Evolutionary conservation across 805 yeast genomes (phyloP).

Genomic region (Isabelozyma rhagii): DNA sequence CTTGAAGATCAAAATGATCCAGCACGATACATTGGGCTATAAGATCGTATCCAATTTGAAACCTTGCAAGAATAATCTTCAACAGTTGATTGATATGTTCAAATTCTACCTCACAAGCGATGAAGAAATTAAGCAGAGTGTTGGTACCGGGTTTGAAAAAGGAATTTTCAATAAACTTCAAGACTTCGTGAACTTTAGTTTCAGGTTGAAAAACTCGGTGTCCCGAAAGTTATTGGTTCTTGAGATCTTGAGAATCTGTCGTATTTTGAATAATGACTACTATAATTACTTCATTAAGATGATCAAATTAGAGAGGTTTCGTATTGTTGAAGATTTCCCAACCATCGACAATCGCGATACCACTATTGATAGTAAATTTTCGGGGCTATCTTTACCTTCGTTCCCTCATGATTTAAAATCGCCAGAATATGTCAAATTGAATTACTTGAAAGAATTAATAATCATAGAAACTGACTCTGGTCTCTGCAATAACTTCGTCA

Average conservation of each 20-base stretch:
- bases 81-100: constrained; percentile 29
- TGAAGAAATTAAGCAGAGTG: constrained; percentile 47
- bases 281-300: constrained; percentile 21
- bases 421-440: constrained; percentile 30
- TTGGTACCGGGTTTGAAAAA: constrained; percentile 53
- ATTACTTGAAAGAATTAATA: constrained; percentile 38
- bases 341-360: constrained; percentile 61
- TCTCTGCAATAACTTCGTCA: constrained; percentile 19
- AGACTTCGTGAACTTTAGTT: constrained; percentile 62
- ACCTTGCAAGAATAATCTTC: constrained; percentile 42
- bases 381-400: neutral
- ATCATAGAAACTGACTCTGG: constrained; percentile 29
- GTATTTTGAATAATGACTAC: constrained; percentile 31
- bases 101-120: constrained; percentile 54
- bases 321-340: constrained; percentile 5
- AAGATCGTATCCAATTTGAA: constrained; percentile 27
- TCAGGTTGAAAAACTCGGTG: constrained; percentile 49
- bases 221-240: constrained; percentile 36
- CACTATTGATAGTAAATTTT: constrained; percentile 48
- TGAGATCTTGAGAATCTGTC: constrained; percentile 28
- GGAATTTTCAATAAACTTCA: constrained; percentile 63
- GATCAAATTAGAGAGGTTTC: constrained; percentile 10
- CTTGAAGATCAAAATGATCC: constrained; percentile 70
- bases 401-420: constrained; percentile 7
- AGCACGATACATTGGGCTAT: constrained; percentile 66